These are phyloP conservation scores for Botrytis aclada DNA, from an alignment of 2,329 filamentous ascomycete species.

Conservation along the genomic window DNA sequence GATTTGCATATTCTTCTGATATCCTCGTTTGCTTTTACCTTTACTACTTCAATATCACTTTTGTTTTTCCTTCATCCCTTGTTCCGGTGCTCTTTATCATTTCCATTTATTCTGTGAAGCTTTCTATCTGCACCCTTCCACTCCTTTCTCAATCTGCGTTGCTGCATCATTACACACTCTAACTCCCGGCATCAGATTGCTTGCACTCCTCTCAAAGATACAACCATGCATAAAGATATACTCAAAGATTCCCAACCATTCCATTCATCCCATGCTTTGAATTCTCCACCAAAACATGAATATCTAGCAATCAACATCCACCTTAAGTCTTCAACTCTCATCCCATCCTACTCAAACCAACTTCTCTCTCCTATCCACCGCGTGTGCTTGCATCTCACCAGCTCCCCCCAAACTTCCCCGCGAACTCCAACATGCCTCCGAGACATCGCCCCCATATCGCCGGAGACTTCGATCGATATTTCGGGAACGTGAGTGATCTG, in stretches of 20 bases:
- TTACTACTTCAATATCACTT: background rate
- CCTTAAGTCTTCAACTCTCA: background rate
- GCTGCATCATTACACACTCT: background rate
- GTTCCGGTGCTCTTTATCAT: background rate
- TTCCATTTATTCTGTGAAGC: background rate
- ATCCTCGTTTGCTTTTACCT: background rate
- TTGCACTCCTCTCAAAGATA: too few relatives aligned
- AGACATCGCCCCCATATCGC: background rate
- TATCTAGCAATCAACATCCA: background rate
- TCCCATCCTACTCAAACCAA: background rate
- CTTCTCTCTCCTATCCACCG: background rate
- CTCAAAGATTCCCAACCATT: background rate
- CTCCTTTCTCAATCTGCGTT: background rate
- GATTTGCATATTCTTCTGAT: background rate
- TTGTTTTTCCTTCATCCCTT: background rate
- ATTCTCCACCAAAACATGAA: background rate
- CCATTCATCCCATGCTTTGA: background rate
- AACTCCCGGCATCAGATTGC: background rate
- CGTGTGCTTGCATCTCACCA: background rate
- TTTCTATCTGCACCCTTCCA: background rate
- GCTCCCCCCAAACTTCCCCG: background rate
- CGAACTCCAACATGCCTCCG: background rate
- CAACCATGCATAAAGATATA: background rate
- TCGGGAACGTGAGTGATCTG: background rate
- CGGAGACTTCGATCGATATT: background rate